Evolutionary conservation across 345 rosid genomes (phyloP), one percentile per base, ranked within the genome.

Genomic region (Populus simonii): DNA sequence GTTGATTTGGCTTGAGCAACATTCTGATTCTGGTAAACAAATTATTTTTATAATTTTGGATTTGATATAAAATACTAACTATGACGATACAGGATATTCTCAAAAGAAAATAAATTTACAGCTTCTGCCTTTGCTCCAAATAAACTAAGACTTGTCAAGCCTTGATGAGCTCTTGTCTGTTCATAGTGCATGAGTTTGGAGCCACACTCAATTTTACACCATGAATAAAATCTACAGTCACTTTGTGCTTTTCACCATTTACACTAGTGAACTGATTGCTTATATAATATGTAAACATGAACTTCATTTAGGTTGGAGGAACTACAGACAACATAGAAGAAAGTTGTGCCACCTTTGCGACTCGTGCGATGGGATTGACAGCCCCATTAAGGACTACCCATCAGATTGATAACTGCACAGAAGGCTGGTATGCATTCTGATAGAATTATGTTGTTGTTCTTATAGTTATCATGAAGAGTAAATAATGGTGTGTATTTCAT

Each of bases 321-420:
- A 93, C 99, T 12, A 81, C 90, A 0, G 96, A 95, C 83, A 95
- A 95, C 85, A 92, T 93, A 33, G 97, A 93, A 86, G 99, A 95
- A 87, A 90, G 91, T 77, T 93, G 99, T 87, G 95, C 93, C 68
- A 93, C 96, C 45, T 95, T 95, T 85, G 85, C 94, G 33, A 82
- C 90, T 73, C 98, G 91, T 66, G 97, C 98, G 12, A 66, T 95
- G 80, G 92, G 88, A 76, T 85, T 93, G 22, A 73, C 76, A 15
- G 78, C 83, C 73, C 96, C 94, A 29, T 79, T 95, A 81, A 83
- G 74, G 80, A 93, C 98, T 71, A 95, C 99, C 57, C 99, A 95
- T 88, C 97, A 95, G 84, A 95, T 95, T 75, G 99, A 93, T 87
- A 95, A 95, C 71, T 95, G 99, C 86, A 89, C 98, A 66, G 99